phyloP scores from a whole-genome alignment of 2,329 filamentous ascomycete species.

The Clonostachys chloroleuca region DNA sequence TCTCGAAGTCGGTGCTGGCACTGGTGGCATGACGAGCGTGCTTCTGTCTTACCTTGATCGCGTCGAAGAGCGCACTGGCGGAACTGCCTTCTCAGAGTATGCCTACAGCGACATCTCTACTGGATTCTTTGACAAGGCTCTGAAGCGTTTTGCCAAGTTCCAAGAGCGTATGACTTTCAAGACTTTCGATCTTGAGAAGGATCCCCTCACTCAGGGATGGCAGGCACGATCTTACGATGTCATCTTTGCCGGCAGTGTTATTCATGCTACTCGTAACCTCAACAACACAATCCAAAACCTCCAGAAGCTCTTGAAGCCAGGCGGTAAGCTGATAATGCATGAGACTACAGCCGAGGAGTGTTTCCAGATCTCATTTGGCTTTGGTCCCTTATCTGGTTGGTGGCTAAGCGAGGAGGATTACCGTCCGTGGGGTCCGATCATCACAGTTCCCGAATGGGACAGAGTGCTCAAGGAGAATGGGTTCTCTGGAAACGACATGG shows the following conservation, averaged over 20 bases:
- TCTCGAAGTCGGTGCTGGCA: not conserved
- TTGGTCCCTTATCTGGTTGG: slow-evolving; percentile 15
- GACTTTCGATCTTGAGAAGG: slow-evolving; percentile 21
- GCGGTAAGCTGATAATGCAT: slow-evolving; percentile 4
- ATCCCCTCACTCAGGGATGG: slow-evolving; percentile 18
- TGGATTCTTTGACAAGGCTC: slow-evolving; percentile 14
- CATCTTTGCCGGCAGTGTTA: not conserved
- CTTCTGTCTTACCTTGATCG: no score
- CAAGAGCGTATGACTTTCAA: slow-evolving; percentile 12
- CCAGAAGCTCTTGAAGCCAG: slow-evolving; percentile 2
- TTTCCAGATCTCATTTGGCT: not conserved
- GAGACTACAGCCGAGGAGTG: slow-evolving; percentile 4
- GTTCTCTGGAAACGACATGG: slow-evolving; percentile 4
- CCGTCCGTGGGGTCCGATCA: not conserved
- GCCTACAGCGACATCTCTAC: slow-evolving; percentile 20
- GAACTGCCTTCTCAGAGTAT: slow-evolving; percentile 8
- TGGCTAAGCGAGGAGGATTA: slow-evolving; percentile 20
- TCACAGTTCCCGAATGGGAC: slow-evolving; percentile 3
- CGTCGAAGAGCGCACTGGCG: no score
- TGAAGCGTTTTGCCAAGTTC: slow-evolving; percentile 3
- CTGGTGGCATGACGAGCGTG: not conserved
- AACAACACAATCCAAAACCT: not conserved
- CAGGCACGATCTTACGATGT: slow-evolving; percentile 13
- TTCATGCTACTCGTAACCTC: not conserved
- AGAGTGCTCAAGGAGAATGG: slow-evolving; percentile 2